These are phyloP conservation scores for Pichia nanzhaoensis DNA, from an alignment of 805 yeast genomes.

Conservation along the genomic window DNA sequence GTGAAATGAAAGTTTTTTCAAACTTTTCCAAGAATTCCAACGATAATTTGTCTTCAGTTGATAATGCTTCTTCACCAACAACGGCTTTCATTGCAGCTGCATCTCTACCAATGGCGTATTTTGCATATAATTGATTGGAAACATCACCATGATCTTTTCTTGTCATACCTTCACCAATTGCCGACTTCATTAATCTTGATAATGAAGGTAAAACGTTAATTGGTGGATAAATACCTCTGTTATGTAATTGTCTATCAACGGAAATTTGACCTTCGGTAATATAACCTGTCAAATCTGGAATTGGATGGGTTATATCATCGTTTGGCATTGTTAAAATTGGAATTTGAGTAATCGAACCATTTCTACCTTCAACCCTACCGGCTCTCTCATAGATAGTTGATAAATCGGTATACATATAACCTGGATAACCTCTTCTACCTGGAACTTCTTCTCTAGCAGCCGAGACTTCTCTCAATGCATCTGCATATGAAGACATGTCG, in stretches of 20 bases:
- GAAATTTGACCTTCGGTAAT: slow-evolving; percentile 99
- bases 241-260: slow-evolving; percentile 91
- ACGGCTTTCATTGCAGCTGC: slow-evolving; percentile 99
- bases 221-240: slow-evolving; percentile 98
- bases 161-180: slow-evolving; percentile 99
- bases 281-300: slow-evolving; percentile 99
- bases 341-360: slow-evolving; percentile 98
- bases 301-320: slow-evolving; percentile 99
- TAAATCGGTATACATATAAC: slow-evolving; percentile 99
- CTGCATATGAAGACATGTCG: slow-evolving; percentile 99
- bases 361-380: slow-evolving; percentile 99
- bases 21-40: slow-evolving; percentile 96
- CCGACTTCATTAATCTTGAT: slow-evolving; percentile 97
- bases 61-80: slow-evolving; percentile 98
- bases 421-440: slow-evolving; percentile 99
- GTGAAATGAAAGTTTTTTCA: slow-evolving; percentile 90
- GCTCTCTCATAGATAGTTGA: slow-evolving; percentile 99
- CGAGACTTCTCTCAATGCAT: slow-evolving; percentile 98
- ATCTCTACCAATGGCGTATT: slow-evolving; percentile 99
- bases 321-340: slow-evolving; percentile 99
- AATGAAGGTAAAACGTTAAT: slow-evolving; percentile 96
- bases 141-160: slow-evolving; percentile 99
- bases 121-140: slow-evolving; percentile 96
- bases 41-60: slow-evolving; percentile 95
- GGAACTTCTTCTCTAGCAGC: slow-evolving; percentile 99